A percentile compares a stretch with the other conserved stretches of the same genome.
These are phyloP conservation scores for Zygoascus flipseniorum DNA, from an alignment of 805 yeast genomes.

Conservation along the genomic window DNA sequence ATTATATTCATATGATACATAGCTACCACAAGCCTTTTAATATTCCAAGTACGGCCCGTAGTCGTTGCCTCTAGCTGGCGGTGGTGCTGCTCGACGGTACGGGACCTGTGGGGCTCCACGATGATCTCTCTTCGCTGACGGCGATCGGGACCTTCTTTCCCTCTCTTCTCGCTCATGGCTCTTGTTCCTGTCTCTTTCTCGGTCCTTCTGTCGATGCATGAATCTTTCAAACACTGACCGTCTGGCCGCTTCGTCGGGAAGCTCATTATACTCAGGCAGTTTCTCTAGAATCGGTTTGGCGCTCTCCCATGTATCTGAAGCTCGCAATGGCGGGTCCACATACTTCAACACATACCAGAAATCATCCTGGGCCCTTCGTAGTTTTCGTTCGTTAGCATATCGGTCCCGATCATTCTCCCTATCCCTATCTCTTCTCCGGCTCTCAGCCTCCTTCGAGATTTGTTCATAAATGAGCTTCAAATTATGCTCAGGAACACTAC, in stretches of 20 bases:
- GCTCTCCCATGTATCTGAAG: conserved; percentile 32
- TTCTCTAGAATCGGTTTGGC: conserved; percentile 25
- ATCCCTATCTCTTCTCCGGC: not conserved
- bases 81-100: not conserved
- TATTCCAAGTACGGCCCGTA: conserved; percentile 15
- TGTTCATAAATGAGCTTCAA: conserved; percentile 4
- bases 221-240: conserved; percentile 30
- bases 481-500: conserved; percentile 16
- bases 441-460: not conserved
- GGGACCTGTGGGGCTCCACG: not conserved
- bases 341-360: conserved; percentile 23
- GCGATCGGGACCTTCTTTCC: not conserved
- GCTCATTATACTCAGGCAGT: conserved; percentile 29
- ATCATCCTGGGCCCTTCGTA: conserved; percentile 25
- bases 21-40: conserved; percentile 1
- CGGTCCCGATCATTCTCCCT: conserved; percentile 21
- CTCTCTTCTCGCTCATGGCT: conserved; percentile 6
- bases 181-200: conserved; percentile 1
- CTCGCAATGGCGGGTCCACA: conserved; percentile 24
- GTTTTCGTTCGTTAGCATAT: conserved; percentile 21
- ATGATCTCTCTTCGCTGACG: not conserved
- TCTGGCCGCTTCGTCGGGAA: conserved; percentile 28
- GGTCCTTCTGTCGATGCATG: conserved; percentile 23
- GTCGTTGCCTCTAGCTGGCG: conserved; percentile 10
- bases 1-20: not conserved